Base-by-base conservation (phyloP, 306 rosid genomes). In the Citrullus colocynthis region DNA sequence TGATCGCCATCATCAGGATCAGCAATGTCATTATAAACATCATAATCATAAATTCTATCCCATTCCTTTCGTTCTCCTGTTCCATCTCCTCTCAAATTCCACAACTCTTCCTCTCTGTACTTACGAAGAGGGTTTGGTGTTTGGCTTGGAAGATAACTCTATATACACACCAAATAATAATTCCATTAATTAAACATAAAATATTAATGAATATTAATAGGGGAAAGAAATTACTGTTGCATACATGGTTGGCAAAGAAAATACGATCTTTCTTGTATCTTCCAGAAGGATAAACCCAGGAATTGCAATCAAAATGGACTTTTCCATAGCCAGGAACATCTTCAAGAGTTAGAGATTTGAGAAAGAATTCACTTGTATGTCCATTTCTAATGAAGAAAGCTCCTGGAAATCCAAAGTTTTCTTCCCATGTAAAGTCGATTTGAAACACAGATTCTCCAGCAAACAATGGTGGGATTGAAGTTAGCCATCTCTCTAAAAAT, bases 41-140 rank as follows among this genome's bases (percentile, higher is more conserved):
- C 98, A 82, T 93, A 93, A 55, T 88, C 98, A 78, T 93, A 93
- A n/a, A 91, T 87, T 64, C 98, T 91, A 10, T 93, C 96, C 96
- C 98, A 91, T 78, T 85, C 88, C 72, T 83, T 73, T 5, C 84
- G 87, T 72, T 86, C 80, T 51, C 84, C 88, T 16, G 13, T 85
- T 74, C 93, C 93, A 78, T 81, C 72, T 42, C 98, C 98, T 82
- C 98, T 88, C 81, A 93, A 76, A 72, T 39, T 84, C 39, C 73
- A 79, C 4, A 93, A 71, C 39, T 93, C 98, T 82, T 91, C 93
- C 79, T 91, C 91, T 86, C 96, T 85, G 42, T 84, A 84, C 85
- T 90, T 90, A 21, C 78, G 78, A 32, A 93, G 88, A 9, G 93
- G 63, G 36, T 1, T 52, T 13, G 97, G 98, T 16, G 98, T 93